These are phyloP conservation scores for Alternaria burnsii DNA, from an alignment of 2,329 filamentous ascomycete genomes.

Conservation along the genomic window DNA sequence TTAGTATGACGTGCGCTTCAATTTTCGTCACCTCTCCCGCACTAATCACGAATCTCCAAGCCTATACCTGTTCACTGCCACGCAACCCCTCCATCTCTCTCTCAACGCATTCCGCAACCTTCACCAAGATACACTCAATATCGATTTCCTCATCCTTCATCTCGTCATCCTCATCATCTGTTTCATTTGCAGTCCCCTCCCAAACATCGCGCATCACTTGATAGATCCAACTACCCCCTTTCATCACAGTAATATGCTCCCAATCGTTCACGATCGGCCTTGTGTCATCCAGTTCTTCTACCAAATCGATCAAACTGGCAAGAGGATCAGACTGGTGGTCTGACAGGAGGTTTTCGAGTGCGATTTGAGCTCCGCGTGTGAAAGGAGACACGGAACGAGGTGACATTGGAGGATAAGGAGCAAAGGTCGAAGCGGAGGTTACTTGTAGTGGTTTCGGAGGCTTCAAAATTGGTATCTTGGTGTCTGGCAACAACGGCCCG, in stretches of 20 bases:
- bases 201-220: conserved; percentile 3
- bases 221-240: conserved; percentile 12
- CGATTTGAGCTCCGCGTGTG: conserved; percentile 9
- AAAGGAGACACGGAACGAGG: conserved; percentile 8
- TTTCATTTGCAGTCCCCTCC: background rate
- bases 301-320: background rate
- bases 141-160: background rate
- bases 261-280: conserved; percentile 7
- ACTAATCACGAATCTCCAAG: background rate
- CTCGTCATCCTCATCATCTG: background rate
- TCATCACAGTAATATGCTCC: conserved; percentile 12
- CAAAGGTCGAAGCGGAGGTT: background rate
- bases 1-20: background rate
- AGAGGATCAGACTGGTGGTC: background rate
- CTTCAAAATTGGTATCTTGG: background rate
- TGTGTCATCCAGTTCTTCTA: conserved; percentile 7
- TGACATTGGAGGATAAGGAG: background rate
- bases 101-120: conserved; percentile 8
- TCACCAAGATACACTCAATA: background rate
- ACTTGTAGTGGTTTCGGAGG: background rate
- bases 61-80: background rate
- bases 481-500: background rate
- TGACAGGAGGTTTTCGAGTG: conserved; percentile 10
- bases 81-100: conserved; percentile 6
- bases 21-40: background rate